A percentile compares a stretch with the other conserved stretches of the same genome.
Conservation (phyloP, 176 grass and related monocot genomes). For the Rhynchospora pubera region DNA sequence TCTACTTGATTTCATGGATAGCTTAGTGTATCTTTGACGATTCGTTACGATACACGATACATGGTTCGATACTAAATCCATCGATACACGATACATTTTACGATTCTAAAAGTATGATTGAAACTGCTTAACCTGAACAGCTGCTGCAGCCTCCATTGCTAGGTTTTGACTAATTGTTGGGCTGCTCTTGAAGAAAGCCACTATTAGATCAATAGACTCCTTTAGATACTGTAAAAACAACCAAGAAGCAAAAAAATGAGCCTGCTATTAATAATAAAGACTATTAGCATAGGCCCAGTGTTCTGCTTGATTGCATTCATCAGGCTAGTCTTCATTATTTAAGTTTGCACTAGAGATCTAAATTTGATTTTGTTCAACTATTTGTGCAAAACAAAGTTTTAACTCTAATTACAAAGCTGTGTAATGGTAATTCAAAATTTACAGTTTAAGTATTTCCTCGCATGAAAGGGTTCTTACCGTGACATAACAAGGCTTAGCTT, state of each 20-base stretch:
- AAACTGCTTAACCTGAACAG: conserved; percentile 59
- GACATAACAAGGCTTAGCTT: conserved; percentile 92
- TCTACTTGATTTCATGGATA: too few relatives aligned
- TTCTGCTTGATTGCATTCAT: not conserved
- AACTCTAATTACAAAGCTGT: not conserved
- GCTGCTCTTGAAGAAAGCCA: conserved; percentile 92
- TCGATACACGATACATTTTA: too few relatives aligned
- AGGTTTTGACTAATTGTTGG: conserved; percentile 76
- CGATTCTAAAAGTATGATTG: too few relatives aligned
- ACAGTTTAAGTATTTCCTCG: not conserved
- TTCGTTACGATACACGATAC: too few relatives aligned
- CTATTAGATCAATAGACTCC: conserved; percentile 76
- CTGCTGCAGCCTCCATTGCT: conserved; percentile 83
- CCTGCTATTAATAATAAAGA: not conserved
- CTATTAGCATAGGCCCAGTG: not conserved
- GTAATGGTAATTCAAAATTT: not conserved
- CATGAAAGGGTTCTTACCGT: conserved; percentile 54
- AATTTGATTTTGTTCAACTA: not conserved
- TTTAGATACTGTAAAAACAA: conserved; percentile 62
- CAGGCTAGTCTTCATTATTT: conserved; percentile 11
- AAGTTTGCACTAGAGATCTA: not conserved
- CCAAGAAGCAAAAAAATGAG: not conserved
- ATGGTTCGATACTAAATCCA: too few relatives aligned
- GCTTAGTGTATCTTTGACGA: too few relatives aligned
- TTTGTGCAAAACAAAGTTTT: not conserved